Evolutionary conservation across 169 alveolate genomes (phyloP), one percentile per base, ranked within the genome.

Genomic region (Besnoitia besnoiti): DNA sequence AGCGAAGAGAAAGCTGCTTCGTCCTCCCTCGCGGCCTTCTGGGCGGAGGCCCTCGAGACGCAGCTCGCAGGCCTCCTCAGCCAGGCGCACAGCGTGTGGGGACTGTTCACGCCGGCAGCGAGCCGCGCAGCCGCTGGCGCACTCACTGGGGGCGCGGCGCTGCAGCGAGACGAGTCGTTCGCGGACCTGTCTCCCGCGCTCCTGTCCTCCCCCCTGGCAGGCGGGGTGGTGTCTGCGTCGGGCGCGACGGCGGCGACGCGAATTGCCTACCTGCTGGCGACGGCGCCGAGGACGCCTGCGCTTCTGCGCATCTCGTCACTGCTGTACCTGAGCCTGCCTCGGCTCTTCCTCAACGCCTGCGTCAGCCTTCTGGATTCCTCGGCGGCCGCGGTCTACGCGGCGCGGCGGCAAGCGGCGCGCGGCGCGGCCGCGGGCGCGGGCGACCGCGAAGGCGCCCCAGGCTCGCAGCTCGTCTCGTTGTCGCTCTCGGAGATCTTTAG

Each of bases 331-430:
- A 35, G 61, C 30, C 49, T 77, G 42, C 87, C 87, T 4, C 40
- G 44, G 40, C 35, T 77, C 39, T 42, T 77, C 33, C 49, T 77
- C 40, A 42, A 35, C 8, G 87, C 87, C 39, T 4, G 16, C n/a
- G 59, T 35, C 21, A 5, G 59, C 35, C 61, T 77, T 1, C 59
- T 77, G 44, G 33, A 77, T 24, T 24, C 55, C 33, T 39, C 87
- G 59, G n/a, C 47, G n/a, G 87, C 87, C 3, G 87, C 87, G 0
- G 87, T 24, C 14, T 55, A 77, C 37, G 82, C 82, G 82, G 27
- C 8, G 12, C 16, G 82, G 24, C 44, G 67, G 33, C 33, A 3
- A n/a, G 67, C 55, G 24, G 55, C 55, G 55, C 55, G 14, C 24
- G 14, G 55, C 14, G 55, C 24, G 14, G n/a, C n/a, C n/a, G n/a